Conservation (phyloP, 1,139 yeast species). For the Magnusiomyces tetraspermus region DNA sequence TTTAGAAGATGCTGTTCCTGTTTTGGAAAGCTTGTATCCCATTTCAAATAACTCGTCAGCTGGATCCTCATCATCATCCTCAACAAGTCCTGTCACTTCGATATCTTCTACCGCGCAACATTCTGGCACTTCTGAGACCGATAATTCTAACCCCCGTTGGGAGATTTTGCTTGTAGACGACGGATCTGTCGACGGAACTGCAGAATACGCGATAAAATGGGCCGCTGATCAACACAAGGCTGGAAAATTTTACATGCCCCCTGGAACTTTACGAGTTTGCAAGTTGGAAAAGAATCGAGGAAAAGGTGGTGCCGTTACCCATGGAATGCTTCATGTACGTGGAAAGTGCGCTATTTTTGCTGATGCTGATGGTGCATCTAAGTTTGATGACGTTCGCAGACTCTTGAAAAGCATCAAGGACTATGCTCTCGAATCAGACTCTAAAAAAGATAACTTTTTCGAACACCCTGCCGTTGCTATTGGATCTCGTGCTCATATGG, state of each 20-base stretch:
- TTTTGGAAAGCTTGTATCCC: conserved; percentile 36
- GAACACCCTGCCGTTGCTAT: conserved; percentile 56
- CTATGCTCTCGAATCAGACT: conserved; percentile 25
- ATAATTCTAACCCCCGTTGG: conserved; percentile 35
- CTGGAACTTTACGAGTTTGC: conserved; percentile 61
- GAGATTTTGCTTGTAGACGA: conserved; percentile 87
- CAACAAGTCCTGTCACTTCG: no score
- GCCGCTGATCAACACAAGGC: conserved; percentile 34
- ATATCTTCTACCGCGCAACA: conserved; percentile 10
- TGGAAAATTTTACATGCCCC: conserved; percentile 30
- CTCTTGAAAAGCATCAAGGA: conserved; percentile 40
- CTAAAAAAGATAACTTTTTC: not conserved
- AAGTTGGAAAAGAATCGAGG: conserved; percentile 71
- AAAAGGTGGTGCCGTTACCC: conserved; percentile 96
- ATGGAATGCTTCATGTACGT: conserved; percentile 69
- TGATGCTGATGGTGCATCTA: conserved; percentile 96
- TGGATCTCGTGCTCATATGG: conserved; percentile 97
- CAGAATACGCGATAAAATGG: conserved; percentile 56
- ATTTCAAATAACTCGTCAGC: not conserved
- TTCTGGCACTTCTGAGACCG: no score
- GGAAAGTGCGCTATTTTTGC: conserved; percentile 79
- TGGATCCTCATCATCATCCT: not conserved
- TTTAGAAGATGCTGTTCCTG: conserved; percentile 67
- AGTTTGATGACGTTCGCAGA: conserved; percentile 57
- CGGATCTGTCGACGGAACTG: conserved; percentile 79